Evolutionary conservation across 805 yeast genomes (phyloP).

Genomic region (Peterozyma xylosa): DNA sequence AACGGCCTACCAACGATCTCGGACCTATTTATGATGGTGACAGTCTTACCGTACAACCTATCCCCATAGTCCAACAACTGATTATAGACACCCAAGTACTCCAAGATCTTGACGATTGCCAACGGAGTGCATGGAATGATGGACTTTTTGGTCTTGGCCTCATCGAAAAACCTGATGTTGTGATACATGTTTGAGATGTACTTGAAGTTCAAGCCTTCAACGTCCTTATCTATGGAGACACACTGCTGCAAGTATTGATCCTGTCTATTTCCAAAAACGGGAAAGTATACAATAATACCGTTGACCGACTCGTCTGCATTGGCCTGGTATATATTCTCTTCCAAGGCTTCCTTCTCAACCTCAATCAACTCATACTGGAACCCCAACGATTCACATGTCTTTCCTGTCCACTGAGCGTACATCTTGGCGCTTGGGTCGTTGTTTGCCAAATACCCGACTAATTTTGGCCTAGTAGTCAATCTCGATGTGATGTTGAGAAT

Average conservation of each 20-base stretch:
- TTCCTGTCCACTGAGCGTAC: slow-evolving; percentile 95
- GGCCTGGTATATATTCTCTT: slow-evolving; percentile 75
- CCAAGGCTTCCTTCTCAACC: slow-evolving; percentile 73
- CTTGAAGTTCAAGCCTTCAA: slow-evolving; percentile 87
- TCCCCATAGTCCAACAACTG: slow-evolving; percentile 78
- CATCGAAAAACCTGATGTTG: slow-evolving; percentile 78
- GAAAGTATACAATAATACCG: slow-evolving; percentile 96
- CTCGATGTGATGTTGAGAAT: slow-evolving; percentile 47
- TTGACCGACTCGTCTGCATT: slow-evolving; percentile 69
- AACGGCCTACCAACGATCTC: slow-evolving; percentile 97
- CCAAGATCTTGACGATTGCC: slow-evolving; percentile 89
- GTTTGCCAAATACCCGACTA: slow-evolving; percentile 91
- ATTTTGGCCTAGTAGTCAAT: slow-evolving; percentile 50
- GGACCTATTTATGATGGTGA: slow-evolving; percentile 85
- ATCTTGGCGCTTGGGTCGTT: slow-evolving; percentile 90
- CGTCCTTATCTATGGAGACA: slow-evolving; percentile 86
- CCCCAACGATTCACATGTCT: slow-evolving; percentile 81
- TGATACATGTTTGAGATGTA: slow-evolving; percentile 94
- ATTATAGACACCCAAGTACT: slow-evolving; percentile 84
- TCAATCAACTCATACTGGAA: slow-evolving; percentile 73
- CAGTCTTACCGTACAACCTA: slow-evolving; percentile 86
- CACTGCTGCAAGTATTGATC: slow-evolving; percentile 95
- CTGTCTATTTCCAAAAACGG: slow-evolving; percentile 91
- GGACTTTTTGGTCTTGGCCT: slow-evolving; percentile 58
- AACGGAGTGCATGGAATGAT: slow-evolving; percentile 95